These are phyloP conservation scores for Calonectria leucothoes DNA, from an alignment of 2,329 filamentous ascomycete genomes.

Conservation along the genomic window DNA sequence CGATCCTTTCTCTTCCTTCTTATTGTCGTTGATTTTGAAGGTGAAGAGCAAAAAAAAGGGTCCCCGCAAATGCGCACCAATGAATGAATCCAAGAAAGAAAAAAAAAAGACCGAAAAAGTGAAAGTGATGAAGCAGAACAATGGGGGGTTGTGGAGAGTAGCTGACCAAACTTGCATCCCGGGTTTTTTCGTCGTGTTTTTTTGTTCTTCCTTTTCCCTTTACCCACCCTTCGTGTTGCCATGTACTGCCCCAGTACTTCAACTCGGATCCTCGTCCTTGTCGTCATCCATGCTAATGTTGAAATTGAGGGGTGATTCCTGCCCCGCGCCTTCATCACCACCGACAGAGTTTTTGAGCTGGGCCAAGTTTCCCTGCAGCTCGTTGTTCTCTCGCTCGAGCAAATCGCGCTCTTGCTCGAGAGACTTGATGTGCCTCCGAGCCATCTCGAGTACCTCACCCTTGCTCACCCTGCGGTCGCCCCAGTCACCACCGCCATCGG, in stretches of 20 bases:
- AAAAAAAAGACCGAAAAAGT: neutral
- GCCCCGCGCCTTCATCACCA: conserved; percentile 14
- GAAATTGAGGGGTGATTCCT: conserved; percentile 30
- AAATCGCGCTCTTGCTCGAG: conserved; percentile 38
- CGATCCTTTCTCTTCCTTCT: neutral
- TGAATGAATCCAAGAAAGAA: neutral
- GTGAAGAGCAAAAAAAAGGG: neutral
- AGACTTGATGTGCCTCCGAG: conserved; percentile 39
- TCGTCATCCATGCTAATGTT: conserved; percentile 27
- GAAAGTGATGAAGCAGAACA: neutral
- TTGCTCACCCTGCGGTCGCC: conserved; percentile 40
- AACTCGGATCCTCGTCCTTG: conserved; percentile 9
- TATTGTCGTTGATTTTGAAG: neutral
- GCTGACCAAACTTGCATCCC: conserved; percentile 7
- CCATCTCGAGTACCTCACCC: conserved; percentile 44
- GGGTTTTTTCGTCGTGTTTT: neutral
- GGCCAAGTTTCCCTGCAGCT: conserved; percentile 38
- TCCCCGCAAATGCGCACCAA: neutral
- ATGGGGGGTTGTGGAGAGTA: neutral
- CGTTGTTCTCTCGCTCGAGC: conserved; percentile 38
- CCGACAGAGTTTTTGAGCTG: conserved; percentile 31
- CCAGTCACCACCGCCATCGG: conserved; percentile 35
- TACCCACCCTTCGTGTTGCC: neutral
- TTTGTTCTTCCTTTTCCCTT: neutral
- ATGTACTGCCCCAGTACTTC: neutral